These are phyloP conservation scores for Microthyrium microscopicum DNA, from an alignment of 2,329 filamentous ascomycete species.

Conservation along the genomic window DNA sequence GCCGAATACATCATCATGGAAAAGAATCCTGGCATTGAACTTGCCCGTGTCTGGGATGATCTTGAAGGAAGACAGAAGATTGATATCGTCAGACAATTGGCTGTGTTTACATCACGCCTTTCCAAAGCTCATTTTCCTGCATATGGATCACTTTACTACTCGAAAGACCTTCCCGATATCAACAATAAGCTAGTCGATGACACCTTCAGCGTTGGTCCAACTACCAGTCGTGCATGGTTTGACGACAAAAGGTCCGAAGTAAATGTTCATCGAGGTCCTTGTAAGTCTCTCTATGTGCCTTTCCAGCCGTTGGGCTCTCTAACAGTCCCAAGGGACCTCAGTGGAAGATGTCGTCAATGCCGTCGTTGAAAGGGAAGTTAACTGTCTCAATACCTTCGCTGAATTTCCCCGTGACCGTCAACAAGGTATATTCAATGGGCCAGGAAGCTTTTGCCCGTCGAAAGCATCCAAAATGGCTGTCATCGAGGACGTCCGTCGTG, in stretches of 20 bases:
- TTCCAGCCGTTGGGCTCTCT: background rate
- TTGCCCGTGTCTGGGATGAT: background rate
- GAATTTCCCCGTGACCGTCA: slow-evolving; percentile 5
- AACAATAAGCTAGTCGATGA: background rate
- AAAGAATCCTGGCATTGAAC: background rate
- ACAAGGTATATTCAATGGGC: slow-evolving; percentile 6
- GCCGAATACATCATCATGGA: slow-evolving; percentile 9
- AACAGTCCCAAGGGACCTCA: slow-evolving; percentile 1
- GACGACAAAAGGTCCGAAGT: background rate
- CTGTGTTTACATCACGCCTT: background rate
- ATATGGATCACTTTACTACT: background rate
- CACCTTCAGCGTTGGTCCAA: background rate
- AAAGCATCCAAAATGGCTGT: slow-evolving; percentile 4
- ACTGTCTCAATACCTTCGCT: slow-evolving; percentile 3
- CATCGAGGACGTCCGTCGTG: slow-evolving; percentile 5
- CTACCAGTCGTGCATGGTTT: slow-evolving; percentile 1
- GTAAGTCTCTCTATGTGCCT: background rate
- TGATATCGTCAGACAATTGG: background rate
- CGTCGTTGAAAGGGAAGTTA: slow-evolving; percentile 3
- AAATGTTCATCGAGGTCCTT: background rate
- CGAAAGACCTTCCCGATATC: background rate
- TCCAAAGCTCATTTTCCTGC: background rate
- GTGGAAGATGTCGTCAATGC: slow-evolving; percentile 5
- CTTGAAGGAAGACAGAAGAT: background rate
- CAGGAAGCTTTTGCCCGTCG: slow-evolving; percentile 3